Evolutionary conservation across 2,329 filamentous ascomycete species (phyloP), one percentile per base, ranked within the genome.

Genomic region (Claviceps purpurea): DNA sequence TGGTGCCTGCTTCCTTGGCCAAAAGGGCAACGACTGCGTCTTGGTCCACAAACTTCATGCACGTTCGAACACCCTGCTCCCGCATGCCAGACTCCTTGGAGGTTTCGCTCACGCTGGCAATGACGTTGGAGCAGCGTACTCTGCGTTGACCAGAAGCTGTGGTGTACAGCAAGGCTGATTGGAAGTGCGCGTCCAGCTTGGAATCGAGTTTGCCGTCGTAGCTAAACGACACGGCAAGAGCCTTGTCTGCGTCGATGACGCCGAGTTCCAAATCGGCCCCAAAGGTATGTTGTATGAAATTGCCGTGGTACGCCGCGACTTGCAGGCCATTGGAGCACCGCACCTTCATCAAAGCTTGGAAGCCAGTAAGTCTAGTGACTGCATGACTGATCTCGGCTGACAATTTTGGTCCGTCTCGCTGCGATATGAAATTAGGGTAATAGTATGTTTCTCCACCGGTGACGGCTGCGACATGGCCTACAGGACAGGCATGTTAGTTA

Each of bases 151-250:
- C 93, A 49, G 79, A 84, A 4, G 89, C 87, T 4, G 91, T 94
- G 1, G 93, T 98, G 70, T 98, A 98, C 2, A 98, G 78, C 2
- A 98, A 73, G 2, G 93, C 93, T 22, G 87, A 89, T 66, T 98
- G 93, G 77, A 98, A 98, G 70, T 98, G 93, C 7, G 91, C 91
- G 67, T 98, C 93, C 22, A 97, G 77, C 69, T 96, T 96, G 4
- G 89, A 75, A 68, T 98, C 93, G n/a, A 98, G 79, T 70, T 97
- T 97, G 55, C 93, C 93, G 64, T 98, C 93, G 67, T 98, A 95
- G 60, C 81, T 87, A 66, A 98, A 98, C 48, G 89, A 84, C 11
- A 97, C 87, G 2, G 84, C 87, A 58, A 98, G 78, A 10, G 91
- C 89, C 71, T 96, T 96, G 69, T 98, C 93, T 20, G 89, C 84